Evolutionary conservation across 1,284 basidiomycete genomes (phyloP).

Genomic region (Moniliophthora roreri): DNA sequence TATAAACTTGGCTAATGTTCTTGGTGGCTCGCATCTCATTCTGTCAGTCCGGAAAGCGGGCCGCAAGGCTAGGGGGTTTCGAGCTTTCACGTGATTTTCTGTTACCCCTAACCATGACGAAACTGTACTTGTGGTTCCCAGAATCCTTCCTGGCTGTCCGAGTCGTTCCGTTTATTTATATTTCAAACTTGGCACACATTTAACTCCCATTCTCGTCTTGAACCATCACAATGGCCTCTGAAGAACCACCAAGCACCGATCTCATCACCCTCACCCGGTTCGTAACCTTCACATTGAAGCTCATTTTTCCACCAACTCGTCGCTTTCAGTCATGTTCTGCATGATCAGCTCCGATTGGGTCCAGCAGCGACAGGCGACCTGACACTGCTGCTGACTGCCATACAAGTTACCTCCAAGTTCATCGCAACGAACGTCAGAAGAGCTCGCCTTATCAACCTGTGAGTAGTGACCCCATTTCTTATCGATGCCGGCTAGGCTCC

Average conservation of each 20-base stretch:
- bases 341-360: conserved; percentile 80
- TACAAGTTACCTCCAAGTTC: conserved; percentile 95
- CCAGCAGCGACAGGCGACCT: conserved; percentile 87
- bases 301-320: neutral
- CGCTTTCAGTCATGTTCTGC: conserved; percentile 73
- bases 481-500: neutral
- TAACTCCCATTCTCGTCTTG: neutral
- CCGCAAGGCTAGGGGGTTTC: too few relatives aligned
- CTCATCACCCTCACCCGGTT: conserved; percentile 91
- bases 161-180: conserved; percentile 10
- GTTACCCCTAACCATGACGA: too few relatives aligned
- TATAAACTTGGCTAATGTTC: neutral
- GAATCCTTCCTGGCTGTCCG: conserved; percentile 3
- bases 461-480: conserved; percentile 30
- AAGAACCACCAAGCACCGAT: conserved; percentile 80
- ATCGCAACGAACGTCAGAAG: conserved; percentile 98
- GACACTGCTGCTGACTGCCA: conserved; percentile 91
- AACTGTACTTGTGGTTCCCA: too few relatives aligned
- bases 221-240: conserved; percentile 43
- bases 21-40: too few relatives aligned
- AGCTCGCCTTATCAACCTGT: conserved; percentile 97
- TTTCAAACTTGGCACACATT: neutral
- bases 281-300: conserved; percentile 17
- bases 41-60: too few relatives aligned
- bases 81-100: too few relatives aligned